Conservation (phyloP, 2,329 filamentous ascomycete genomes). For the Ceratocystis harringtonii region DNA sequence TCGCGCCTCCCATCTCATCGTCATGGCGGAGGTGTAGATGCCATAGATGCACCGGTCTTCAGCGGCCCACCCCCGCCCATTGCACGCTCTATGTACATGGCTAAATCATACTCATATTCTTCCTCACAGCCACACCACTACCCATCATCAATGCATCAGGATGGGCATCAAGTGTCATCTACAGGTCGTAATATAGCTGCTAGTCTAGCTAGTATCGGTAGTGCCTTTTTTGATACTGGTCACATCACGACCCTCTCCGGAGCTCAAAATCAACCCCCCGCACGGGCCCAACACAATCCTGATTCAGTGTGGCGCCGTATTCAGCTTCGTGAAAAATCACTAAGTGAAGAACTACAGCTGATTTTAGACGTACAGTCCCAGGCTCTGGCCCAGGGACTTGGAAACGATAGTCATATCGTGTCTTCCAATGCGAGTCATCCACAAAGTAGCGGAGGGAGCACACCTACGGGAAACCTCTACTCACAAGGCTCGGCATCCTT, state of each 20-base stretch:
- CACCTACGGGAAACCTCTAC: slow-evolving; percentile 28
- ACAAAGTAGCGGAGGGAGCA: slow-evolving; percentile 25
- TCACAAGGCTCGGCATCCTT: slow-evolving; percentile 24
- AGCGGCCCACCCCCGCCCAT: slow-evolving; percentile 38
- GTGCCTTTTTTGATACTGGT: slow-evolving; percentile 27
- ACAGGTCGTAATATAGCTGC: slow-evolving; percentile 9
- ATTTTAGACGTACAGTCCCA: slow-evolving; percentile 36
- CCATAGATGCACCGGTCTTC: slow-evolving; percentile 27
- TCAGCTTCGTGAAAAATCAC: slow-evolving; percentile 30
- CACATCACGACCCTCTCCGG: slow-evolving; percentile 16
- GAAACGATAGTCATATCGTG: neutral
- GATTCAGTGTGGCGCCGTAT: slow-evolving; percentile 35
- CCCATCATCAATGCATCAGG: slow-evolving; percentile 15
- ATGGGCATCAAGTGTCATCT: slow-evolving; percentile 3
- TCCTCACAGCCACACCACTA: slow-evolving; percentile 20
- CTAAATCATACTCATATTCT: neutral
- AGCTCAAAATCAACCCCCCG: neutral
- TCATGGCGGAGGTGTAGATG: neutral
- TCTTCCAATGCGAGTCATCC: neutral
- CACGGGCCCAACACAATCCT: slow-evolving; percentile 17
- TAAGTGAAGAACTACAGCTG: slow-evolving; percentile 34
- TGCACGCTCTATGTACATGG: slow-evolving; percentile 27
- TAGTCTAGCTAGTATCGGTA: slow-evolving; percentile 20
- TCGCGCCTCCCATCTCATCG: slow-evolving; percentile 4
- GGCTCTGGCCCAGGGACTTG: slow-evolving; percentile 19